Percentiles rank a stretch among this genome's conserved stretches.
Evolutionary conservation across 208 protist genomes (phyloP).

Genomic region (Trypanosoma boissoni): DNA sequence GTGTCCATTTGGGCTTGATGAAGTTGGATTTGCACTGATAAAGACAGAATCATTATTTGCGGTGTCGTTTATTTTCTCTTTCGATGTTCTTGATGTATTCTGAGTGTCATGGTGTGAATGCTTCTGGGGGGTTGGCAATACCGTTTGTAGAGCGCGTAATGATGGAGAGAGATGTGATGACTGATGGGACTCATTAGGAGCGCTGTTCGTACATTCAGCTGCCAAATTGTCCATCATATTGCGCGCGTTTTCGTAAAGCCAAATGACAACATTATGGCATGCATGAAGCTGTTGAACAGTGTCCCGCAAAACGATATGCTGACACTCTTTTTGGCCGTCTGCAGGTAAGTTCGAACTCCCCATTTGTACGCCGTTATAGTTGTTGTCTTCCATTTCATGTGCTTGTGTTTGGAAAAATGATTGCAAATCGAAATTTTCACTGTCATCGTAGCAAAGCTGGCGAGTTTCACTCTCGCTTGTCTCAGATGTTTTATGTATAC

Average conservation of each 20-base stretch:
- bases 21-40: too few species aligned
- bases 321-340: slow-evolving; percentile 1
- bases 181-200: slow-evolving; percentile 10
- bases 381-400: not conserved
- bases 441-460: not conserved
- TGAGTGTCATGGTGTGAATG: not conserved
- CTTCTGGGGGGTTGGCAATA: not conserved
- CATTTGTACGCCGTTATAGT: too few species aligned
- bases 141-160: not conserved
- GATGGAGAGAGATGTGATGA: slow-evolving; percentile 8
- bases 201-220: not conserved
- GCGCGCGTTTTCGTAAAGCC: slow-evolving; percentile 13
- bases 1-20: not conserved
- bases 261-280: slow-evolving; percentile 16
- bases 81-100: too few species aligned
- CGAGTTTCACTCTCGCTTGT: not conserved
- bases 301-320: slow-evolving; percentile 13
- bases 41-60: too few species aligned
- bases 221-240: slow-evolving; percentile 4
- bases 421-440: not conserved
- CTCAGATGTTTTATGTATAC: not conserved
- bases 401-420: not conserved
- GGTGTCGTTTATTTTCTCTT: too few species aligned
- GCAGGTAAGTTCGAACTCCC: too few species aligned
- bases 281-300: slow-evolving; percentile 14